A percentile compares a stretch with the other conserved stretches of the same genome.
Evolutionary conservation across 163 green algal species (phyloP).

Genomic region (Scenedesmus sp.): DNA sequence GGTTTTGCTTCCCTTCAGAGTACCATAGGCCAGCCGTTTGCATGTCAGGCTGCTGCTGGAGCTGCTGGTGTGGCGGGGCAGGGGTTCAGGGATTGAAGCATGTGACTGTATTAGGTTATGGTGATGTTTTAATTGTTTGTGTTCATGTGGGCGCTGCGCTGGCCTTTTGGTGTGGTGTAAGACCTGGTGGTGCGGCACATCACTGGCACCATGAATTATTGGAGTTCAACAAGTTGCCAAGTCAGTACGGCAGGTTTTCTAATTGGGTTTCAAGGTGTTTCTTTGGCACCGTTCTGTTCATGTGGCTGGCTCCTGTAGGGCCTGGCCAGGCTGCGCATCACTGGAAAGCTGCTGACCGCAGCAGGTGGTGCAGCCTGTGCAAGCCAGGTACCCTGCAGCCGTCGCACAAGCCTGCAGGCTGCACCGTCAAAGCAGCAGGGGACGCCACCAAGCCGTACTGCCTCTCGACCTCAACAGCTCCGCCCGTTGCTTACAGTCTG

Average conservation of each 20-base stretch:
- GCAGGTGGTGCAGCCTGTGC: neutral
- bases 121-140: neutral
- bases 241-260: no score
- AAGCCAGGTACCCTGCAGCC: neutral
- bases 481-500: no score
- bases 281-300: neutral
- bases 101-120: no score
- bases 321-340: neutral
- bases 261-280: no score
- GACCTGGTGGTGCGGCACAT: neutral
- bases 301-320: neutral
- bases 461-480: no score
- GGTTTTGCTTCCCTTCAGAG: no score
- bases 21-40: no score
- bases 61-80: no score
- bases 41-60: neutral
- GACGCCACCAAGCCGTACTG: no score
- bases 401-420: no score
- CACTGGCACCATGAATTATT: neutral
- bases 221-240: no score
- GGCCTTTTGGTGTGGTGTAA: slow-evolving; percentile 5
- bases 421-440: neutral
- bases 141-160: slow-evolving; percentile 43
- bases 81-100: no score
- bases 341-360: neutral